Evolutionary conservation across 2,329 filamentous ascomycete genomes (phyloP).

Genomic region (Monilinia fructicola): DNA sequence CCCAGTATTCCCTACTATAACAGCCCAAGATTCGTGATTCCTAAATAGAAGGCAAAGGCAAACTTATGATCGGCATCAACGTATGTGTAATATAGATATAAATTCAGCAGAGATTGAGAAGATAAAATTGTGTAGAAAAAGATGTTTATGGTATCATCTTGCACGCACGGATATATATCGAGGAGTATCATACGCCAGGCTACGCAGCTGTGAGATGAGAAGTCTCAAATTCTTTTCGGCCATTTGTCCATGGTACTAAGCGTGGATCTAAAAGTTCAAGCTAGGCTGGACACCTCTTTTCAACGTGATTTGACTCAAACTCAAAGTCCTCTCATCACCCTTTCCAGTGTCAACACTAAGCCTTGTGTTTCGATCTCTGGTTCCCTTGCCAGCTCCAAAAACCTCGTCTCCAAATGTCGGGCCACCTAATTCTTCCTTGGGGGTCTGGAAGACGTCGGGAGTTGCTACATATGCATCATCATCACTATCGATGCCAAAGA

Average conservation of each 20-base stretch:
- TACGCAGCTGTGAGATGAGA: background rate
- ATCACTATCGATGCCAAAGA: slow-evolving; percentile 38
- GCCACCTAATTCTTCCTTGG: slow-evolving; percentile 47
- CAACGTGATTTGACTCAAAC: slow-evolving; percentile 59
- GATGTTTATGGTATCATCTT: slow-evolving; percentile 9
- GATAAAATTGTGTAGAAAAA: background rate
- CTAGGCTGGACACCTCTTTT: slow-evolving; percentile 27
- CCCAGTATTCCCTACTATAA: background rate
- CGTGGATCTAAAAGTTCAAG: slow-evolving; percentile 27
- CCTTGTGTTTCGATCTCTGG: slow-evolving; percentile 13
- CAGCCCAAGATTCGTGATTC: background rate
- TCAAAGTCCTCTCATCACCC: slow-evolving; percentile 63
- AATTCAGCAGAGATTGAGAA: background rate
- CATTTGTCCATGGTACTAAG: background rate
- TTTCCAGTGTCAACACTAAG: slow-evolving; percentile 52
- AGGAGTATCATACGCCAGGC: background rate
- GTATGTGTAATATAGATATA: background rate
- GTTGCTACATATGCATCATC: slow-evolving; percentile 38
- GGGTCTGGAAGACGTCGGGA: slow-evolving; percentile 54
- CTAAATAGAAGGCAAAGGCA: background rate
- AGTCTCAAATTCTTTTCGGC: background rate
- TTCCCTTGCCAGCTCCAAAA: slow-evolving; percentile 42
- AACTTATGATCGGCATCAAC: background rate
- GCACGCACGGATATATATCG: background rate
- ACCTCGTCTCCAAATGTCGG: slow-evolving; percentile 46